A percentile compares a stretch with the other conserved stretches of the same genome.
Conservation (phyloP, 2,329 filamentous ascomycete species). For the Dryadomyces quercus-mongolicae region DNA sequence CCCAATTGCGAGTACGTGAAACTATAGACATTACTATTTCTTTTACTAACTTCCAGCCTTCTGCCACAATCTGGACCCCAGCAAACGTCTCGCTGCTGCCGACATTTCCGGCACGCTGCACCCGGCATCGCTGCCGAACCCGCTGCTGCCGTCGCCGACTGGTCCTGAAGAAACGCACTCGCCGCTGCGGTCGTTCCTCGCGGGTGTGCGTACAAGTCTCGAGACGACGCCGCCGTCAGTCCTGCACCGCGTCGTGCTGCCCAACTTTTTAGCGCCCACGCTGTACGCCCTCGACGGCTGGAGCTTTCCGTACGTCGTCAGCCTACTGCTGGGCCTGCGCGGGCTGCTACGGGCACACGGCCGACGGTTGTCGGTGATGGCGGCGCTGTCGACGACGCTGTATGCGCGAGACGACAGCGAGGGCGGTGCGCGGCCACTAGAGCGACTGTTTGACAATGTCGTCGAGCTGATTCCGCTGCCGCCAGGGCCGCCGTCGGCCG, state of each 20-base stretch:
- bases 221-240: constrained; percentile 42
- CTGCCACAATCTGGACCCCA: constrained; percentile 63
- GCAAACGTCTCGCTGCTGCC: constrained; percentile 44
- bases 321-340: constrained; percentile 69
- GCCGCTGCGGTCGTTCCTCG: constrained; percentile 53
- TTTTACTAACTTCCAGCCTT: constrained; percentile 28
- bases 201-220: constrained; percentile 42
- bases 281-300: constrained; percentile 60
- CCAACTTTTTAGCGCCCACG: constrained; percentile 74
- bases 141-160: constrained; percentile 17
- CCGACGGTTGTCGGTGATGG: constrained; percentile 54
- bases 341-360: constrained; percentile 59
- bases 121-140: constrained; percentile 36
- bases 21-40: too few species aligned
- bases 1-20: too few species aligned
- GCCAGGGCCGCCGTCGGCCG: constrained; percentile 22
- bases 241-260: constrained; percentile 75
- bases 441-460: constrained; percentile 68
- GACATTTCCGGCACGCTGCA: constrained; percentile 37
- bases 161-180: constrained; percentile 21
- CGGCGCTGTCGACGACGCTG: constrained; percentile 69
- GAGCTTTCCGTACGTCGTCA: constrained; percentile 61
- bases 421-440: constrained; percentile 74
- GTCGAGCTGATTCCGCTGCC: constrained; percentile 63
- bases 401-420: constrained; percentile 64